Percentiles rank a stretch among this genome's conserved stretches.
These are phyloP conservation scores for Hydrangea macrophylla DNA, from an alignment of 148 eudicot genomes.

Conservation along the genomic window DNA sequence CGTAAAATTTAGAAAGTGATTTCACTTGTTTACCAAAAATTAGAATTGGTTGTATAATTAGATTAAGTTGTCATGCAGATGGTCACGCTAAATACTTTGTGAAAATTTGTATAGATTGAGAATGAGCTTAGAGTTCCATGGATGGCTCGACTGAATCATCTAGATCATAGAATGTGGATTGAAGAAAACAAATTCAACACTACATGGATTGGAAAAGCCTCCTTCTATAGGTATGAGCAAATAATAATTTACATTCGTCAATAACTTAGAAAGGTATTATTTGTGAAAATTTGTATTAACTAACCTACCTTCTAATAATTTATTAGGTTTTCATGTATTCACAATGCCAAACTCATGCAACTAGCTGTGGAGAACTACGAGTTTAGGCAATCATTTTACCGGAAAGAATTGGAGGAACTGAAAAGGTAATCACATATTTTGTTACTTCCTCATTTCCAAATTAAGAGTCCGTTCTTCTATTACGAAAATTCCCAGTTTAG, in stretches of 20 bases:
- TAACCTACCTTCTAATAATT: neutral
- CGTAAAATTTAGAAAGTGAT: no score
- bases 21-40: no score
- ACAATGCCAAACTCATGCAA: constrained; percentile 24
- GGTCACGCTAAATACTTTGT: no score
- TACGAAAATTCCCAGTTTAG: no score
- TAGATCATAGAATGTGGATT: constrained; percentile 43
- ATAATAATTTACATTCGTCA: neutral
- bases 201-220: constrained; percentile 32
- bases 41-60: no score
- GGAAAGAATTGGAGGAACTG: constrained; percentile 34
- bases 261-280: neutral
- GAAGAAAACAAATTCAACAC: constrained; percentile 27
- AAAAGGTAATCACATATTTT: constrained; percentile 24
- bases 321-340: constrained; percentile 28
- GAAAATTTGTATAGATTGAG: constrained; percentile 30
- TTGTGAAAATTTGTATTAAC: no score
- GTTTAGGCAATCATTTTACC: constrained; percentile 26
- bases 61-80: no score
- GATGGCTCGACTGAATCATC: constrained; percentile 43
- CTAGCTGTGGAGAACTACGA: constrained; percentile 35
- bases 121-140: constrained; percentile 40
- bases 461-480: no score
- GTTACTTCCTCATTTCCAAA: no score
- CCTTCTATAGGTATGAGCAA: constrained; percentile 20